Evolutionary conservation across 2,329 filamentous ascomycete species (phyloP), one percentile per base, ranked within the genome.

Genomic region (Claviceps capensis): DNA sequence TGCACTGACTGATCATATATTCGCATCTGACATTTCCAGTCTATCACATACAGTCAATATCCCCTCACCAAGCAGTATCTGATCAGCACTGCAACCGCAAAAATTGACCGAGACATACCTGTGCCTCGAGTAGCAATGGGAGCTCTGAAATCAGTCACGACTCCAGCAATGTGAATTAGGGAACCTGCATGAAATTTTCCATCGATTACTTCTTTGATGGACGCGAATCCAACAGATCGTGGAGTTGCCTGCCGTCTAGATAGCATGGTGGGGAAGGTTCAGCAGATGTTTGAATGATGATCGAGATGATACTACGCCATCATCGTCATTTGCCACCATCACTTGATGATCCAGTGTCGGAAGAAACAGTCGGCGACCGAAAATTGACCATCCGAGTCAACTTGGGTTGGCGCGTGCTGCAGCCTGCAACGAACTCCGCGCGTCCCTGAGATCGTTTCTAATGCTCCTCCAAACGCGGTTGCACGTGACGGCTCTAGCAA

Each of bases 121-220:
- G 63, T 60, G 22, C 77, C 74, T 51, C 55, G 69, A 1, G 81
- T 81, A 11, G 63, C 52, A 0, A 70, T 71, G 1, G 80, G 77
- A 1, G 72, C 65, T 52, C 79, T 73, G 48, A 73, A 75, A 58
- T 91, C 86, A 49, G 79, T 78, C 3, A 91, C 77, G 4, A 91
- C 66, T 1, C 88, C 89, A 49, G 88, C 75, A 42, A 93, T 68
- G 65, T 72, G 83, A 56, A 82, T 70, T 5, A 69, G 53, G 2
- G 43, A 58, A 30, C 62, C 56, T 26, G 58, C 16, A 8, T 57
- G 47, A 46, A 65, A 52, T 23, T 64, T 62, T 19, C 65, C 65
- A 49, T 75, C 65, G 54, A 81, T 59, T 19, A 80, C 61, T 34
- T 72, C 63, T 55, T 67, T 61, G 57, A 74, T 64, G 13, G 62